These are phyloP conservation scores for Heritiera littoralis DNA, from an alignment of 345 rosid genomes.

Conservation along the genomic window DNA sequence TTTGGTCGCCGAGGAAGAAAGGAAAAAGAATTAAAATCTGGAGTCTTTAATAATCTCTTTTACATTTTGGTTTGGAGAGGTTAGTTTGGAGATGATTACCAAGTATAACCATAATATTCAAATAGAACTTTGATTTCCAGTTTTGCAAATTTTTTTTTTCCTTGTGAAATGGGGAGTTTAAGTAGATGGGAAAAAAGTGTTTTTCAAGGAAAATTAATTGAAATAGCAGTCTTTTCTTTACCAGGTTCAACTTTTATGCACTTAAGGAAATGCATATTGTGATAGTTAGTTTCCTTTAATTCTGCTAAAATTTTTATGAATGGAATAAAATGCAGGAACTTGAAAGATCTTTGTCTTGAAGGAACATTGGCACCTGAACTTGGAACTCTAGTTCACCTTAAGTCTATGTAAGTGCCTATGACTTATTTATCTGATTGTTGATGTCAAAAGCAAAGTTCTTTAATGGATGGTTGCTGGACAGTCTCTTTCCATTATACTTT, in stretches of 20 bases:
- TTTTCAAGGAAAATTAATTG: too few relatives aligned
- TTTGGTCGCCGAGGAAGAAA: slow-evolving; percentile 45
- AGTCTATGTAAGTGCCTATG: slow-evolving; percentile 52
- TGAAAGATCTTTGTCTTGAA: slow-evolving; percentile 61
- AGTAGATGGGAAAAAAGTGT: too few relatives aligned
- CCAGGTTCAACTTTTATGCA: background rate
- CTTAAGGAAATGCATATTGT: background rate
- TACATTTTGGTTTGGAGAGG: slow-evolving; percentile 40
- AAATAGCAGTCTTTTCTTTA: too few relatives aligned
- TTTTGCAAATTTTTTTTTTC: background rate
- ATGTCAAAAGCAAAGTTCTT: too few relatives aligned
- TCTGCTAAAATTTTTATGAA: slow-evolving; percentile 10
- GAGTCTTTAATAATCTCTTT: background rate
- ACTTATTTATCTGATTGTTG: background rate
- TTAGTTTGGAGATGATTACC: slow-evolving; percentile 31
- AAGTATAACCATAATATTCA: background rate
- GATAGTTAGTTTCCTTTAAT: slow-evolving; percentile 3
- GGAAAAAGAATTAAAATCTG: slow-evolving; percentile 43
- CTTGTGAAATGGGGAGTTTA: too few relatives aligned
- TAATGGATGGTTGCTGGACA: too few relatives aligned
- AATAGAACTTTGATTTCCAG: slow-evolving; percentile 1
- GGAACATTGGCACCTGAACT: slow-evolving; percentile 67
- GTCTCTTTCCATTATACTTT: background rate
- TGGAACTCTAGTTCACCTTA: slow-evolving; percentile 46
- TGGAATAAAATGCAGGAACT: slow-evolving; percentile 45